Base-by-base conservation (phyloP, 1,284 basidiomycete genomes). In the Ceratobasidium sp. region DNA sequence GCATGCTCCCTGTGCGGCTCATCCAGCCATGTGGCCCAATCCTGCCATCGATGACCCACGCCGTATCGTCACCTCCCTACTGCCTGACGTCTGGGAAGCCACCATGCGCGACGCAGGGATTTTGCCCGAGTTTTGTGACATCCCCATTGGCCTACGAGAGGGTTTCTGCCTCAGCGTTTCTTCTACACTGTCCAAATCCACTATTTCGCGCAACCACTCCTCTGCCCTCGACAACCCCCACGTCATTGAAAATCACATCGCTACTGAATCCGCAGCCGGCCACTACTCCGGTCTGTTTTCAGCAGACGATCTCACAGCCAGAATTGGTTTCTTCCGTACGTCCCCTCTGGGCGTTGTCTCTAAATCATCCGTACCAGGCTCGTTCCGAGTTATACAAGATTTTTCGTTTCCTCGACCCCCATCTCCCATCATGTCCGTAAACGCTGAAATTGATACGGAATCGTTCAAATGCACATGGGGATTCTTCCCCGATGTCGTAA, bases 311-410 rank as follows among this genome's bases (percentile, higher is more conserved):
- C 75, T 84, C 0, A 79, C 82, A 62, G 16, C 48, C 0, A 2
- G 79, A 8, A 82, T 83, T 73, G 82, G 83, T 7, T 78, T 77
- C 0, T 83, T 83, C 56, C 75, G 75, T 9, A 80, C 81, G 0
- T 80, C 80, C 0, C 83, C 81, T 0, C 73, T 83, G 0, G 81
- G 81, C 2, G 74, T 81, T 1, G 80, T 82, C 0, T 79, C 80
- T 11, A 82, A 83, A 64, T 72, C 78, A 0, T 78, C 78, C 14
- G 76, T 76, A 0, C 77, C 81, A 0, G 77, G 77, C 0, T 80
- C 80, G 58, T 81, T 77, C 49, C 58, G 76, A 0, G 60, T 81
- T 0, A 77, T 85, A 0, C 83, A 85, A 16, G 82, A 85, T 59
- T 78, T 83, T 12, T 85, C 83, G 0, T 78, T 75, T 67, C 80